Evolutionary conservation across 345 rosid genomes (phyloP).

Genomic region (Moringa oleifera): DNA sequence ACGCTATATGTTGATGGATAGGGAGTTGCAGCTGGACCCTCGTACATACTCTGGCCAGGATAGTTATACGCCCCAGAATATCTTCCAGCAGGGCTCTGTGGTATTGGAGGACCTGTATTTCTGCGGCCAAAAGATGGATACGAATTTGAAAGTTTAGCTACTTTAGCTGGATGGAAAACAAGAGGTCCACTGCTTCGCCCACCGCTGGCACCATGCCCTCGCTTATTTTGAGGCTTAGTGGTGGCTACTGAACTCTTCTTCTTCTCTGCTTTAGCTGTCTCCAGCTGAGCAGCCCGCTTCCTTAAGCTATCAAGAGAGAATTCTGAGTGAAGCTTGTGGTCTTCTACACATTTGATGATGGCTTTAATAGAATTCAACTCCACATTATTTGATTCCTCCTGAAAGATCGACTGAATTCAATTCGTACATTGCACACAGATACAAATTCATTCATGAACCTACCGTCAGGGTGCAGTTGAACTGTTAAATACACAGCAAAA

Average conservation of each 20-base stretch:
- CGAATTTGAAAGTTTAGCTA: slow-evolving; percentile 33
- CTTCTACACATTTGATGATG: slow-evolving; percentile 53
- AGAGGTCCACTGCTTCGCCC: slow-evolving; percentile 28
- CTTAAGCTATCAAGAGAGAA: slow-evolving; percentile 36
- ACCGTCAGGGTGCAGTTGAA: neutral
- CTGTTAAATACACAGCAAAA: neutral
- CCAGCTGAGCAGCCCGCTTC: slow-evolving; percentile 40
- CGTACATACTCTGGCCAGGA: slow-evolving; percentile 36
- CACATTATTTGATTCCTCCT: slow-evolving; percentile 44
- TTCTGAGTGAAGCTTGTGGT: slow-evolving; percentile 48
- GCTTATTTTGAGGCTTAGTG: slow-evolving; percentile 38
- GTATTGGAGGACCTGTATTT: slow-evolving; percentile 24
- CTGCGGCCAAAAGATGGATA: slow-evolving; percentile 30
- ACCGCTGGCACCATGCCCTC: slow-evolving; percentile 23
- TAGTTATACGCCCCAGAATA: slow-evolving; percentile 34
- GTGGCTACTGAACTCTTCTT: slow-evolving; percentile 33
- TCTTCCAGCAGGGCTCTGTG: slow-evolving; percentile 42
- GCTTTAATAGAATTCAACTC: slow-evolving; percentile 49
- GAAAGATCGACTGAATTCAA: slow-evolving; percentile 12
- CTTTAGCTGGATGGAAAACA: slow-evolving; percentile 41
- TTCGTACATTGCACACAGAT: no score
- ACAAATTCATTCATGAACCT: no score
- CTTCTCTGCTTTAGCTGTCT: slow-evolving; percentile 30
- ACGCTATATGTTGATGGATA: slow-evolving; percentile 28
- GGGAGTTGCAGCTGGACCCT: slow-evolving; percentile 20